Evolutionary conservation across 2,329 filamentous ascomycete genomes (phyloP).

Genomic region (Massarina eburnea): DNA sequence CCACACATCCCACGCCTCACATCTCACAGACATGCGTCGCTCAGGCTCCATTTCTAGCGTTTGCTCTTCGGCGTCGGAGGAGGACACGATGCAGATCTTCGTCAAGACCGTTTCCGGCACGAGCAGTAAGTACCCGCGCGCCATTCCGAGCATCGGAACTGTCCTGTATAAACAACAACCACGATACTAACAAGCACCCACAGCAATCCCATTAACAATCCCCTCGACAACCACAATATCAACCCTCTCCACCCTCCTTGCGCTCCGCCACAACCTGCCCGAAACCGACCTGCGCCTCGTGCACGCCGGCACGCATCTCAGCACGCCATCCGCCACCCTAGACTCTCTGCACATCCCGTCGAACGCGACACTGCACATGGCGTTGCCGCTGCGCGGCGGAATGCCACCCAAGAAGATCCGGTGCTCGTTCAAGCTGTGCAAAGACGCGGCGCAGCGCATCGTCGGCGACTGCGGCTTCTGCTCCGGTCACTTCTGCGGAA

Average conservation of each 20-base stretch:
- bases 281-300: conserved; percentile 56
- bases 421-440: conserved; percentile 89
- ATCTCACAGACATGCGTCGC: conserved; percentile 33
- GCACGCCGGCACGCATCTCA: conserved; percentile 60
- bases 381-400: conserved; percentile 58
- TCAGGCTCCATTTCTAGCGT: conserved; percentile 46
- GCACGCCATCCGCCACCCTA: conserved; percentile 46
- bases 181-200: conserved; percentile 13
- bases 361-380: conserved; percentile 57
- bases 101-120: conserved; percentile 61
- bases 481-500: conserved; percentile 89
- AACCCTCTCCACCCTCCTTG: conserved; percentile 59
- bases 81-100: conserved; percentile 62
- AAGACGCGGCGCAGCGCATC: conserved; percentile 83
- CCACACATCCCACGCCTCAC: background rate
- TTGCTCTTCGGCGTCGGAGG: conserved; percentile 47
- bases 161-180: conserved; percentile 1
- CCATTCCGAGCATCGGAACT: conserved; percentile 19
- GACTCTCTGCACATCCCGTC: conserved; percentile 51
- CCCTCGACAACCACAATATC: conserved; percentile 56
- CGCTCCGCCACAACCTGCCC: conserved; percentile 58
- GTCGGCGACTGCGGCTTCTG: conserved; percentile 97
- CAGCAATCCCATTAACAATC: conserved; percentile 60
- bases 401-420: conserved; percentile 73
- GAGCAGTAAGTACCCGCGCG: conserved; percentile 49